Conservation (phyloP, 108 stramenopile genomes). For the Pseudonitzschia multiseries region DNA sequence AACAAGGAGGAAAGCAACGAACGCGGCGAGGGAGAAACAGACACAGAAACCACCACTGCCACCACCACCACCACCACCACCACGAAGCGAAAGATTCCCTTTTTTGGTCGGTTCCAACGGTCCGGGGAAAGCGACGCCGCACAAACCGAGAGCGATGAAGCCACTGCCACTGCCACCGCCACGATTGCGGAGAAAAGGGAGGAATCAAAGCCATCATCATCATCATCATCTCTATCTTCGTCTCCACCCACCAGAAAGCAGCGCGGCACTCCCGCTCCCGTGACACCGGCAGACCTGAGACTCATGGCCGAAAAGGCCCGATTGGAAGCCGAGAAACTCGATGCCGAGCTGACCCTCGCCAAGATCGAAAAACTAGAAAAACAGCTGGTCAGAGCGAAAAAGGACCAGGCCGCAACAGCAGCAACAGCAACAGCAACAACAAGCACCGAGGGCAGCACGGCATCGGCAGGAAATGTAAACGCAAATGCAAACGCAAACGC, state of each 20-base stretch:
- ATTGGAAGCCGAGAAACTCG: constrained; percentile 71
- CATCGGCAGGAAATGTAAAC: no score
- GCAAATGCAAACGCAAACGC: constrained; percentile 15
- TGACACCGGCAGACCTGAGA: constrained; percentile 25
- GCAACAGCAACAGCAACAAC: no score
- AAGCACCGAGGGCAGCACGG: no score
- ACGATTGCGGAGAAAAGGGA: background rate
- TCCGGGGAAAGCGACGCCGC: background rate
- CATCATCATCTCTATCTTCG: no score
- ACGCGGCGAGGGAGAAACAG: background rate
- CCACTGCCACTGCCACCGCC: background rate
- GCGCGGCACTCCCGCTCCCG: constrained; percentile 1
- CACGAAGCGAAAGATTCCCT: constrained; percentile 18
- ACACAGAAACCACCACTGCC: background rate
- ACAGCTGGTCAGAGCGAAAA: constrained; percentile 31
- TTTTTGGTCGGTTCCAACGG: constrained; percentile 9
- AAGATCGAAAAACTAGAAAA: constrained; percentile 65
- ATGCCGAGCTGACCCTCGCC: constrained; percentile 61
- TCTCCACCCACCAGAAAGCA: no score
- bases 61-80: background rate
- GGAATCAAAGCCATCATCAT: background rate
- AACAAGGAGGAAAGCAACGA: constrained; percentile 15
- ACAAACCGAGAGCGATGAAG: background rate
- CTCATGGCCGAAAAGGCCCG: constrained; percentile 62
- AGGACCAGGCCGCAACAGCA: background rate